Percentiles rank a stretch among this genome's conserved stretches.
phyloP scores from a whole-genome alignment of 768 basidiomycete genomes.

The Ephemerocybe angulata region DNA sequence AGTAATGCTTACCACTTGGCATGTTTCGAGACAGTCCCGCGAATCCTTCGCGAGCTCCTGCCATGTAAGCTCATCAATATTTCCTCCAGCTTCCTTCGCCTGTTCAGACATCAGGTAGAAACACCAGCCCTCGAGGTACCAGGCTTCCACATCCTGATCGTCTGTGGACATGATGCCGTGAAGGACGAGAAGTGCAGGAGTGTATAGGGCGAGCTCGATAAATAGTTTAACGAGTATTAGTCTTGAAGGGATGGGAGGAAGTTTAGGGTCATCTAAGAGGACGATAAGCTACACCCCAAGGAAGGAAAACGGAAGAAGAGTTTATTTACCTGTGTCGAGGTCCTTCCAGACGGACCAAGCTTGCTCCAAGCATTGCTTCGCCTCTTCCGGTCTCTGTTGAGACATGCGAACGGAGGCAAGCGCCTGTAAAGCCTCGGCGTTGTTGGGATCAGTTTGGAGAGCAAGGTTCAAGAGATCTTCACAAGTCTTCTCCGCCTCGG shows the following conservation, averaged over 20 bases:
- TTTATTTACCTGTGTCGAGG: slow-evolving; percentile 45
- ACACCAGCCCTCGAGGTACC: slow-evolving; percentile 95
- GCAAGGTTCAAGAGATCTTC: slow-evolving; percentile 74
- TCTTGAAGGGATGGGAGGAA: slow-evolving; percentile 71
- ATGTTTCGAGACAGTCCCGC: slow-evolving; percentile 79
- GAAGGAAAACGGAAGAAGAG: background rate
- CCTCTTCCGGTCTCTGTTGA: slow-evolving; percentile 80
- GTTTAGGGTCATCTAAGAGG: slow-evolving; percentile 61
- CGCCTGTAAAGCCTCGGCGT: slow-evolving; percentile 74
- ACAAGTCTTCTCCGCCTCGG: slow-evolving; percentile 76
- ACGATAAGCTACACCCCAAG: no score
- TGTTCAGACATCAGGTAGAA: slow-evolving; percentile 82
- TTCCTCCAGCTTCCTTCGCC: slow-evolving; percentile 53
- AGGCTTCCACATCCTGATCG: slow-evolving; percentile 85
- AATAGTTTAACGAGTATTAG: slow-evolving; percentile 76
- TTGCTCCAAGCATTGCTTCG: slow-evolving; percentile 61
- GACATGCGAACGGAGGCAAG: slow-evolving; percentile 88
- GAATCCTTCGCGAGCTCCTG: slow-evolving; percentile 77
- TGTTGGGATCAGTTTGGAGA: slow-evolving; percentile 66
- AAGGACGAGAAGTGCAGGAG: slow-evolving; percentile 71
- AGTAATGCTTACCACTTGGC: slow-evolving; percentile 58
- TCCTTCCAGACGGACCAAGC: slow-evolving; percentile 71
- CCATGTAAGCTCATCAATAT: slow-evolving; percentile 55
- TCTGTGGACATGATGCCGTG: slow-evolving; percentile 78
- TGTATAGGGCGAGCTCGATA: slow-evolving; percentile 69